These are phyloP conservation scores for Papilionanthe hybrid DNA, from an alignment of 116 monocot genomes.

Conservation along the genomic window DNA sequence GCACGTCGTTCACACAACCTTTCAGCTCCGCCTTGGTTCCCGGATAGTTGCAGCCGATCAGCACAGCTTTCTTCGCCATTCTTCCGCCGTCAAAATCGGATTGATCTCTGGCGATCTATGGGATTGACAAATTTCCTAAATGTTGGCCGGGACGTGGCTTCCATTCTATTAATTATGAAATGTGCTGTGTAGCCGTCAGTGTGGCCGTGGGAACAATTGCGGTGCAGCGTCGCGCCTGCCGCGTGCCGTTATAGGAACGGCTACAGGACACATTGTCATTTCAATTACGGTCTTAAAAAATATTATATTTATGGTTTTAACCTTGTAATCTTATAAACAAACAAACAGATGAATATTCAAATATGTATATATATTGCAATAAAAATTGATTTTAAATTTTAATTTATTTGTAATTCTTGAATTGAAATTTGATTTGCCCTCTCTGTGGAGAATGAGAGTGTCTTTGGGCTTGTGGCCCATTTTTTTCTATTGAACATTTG, in stretches of 20 bases:
- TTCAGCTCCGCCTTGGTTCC: slow-evolving; percentile 26
- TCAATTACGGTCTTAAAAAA: no score
- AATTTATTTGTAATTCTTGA: no score
- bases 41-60: slow-evolving; percentile 31
- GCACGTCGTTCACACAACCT: slow-evolving; percentile 27
- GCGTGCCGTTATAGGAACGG: neutral
- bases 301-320: no score
- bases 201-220: neutral
- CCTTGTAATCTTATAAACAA: no score
- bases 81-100: neutral
- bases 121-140: neutral
- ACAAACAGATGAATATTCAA: no score
- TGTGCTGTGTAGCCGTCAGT: neutral
- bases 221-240: no score
- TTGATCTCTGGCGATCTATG: neutral
- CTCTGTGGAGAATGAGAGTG: no score
- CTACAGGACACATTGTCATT: neutral
- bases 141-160: neutral
- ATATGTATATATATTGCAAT: no score
- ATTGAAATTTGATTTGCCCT: no score
- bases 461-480: no score
- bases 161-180: neutral
- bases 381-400: no score
- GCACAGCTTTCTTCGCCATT: slow-evolving; percentile 27
- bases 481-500: no score